A percentile compares a stretch with the other conserved stretches of the same genome.
Evolutionary conservation across 352 stramenopile species (phyloP).

Genomic region (Pythium chondricola): DNA sequence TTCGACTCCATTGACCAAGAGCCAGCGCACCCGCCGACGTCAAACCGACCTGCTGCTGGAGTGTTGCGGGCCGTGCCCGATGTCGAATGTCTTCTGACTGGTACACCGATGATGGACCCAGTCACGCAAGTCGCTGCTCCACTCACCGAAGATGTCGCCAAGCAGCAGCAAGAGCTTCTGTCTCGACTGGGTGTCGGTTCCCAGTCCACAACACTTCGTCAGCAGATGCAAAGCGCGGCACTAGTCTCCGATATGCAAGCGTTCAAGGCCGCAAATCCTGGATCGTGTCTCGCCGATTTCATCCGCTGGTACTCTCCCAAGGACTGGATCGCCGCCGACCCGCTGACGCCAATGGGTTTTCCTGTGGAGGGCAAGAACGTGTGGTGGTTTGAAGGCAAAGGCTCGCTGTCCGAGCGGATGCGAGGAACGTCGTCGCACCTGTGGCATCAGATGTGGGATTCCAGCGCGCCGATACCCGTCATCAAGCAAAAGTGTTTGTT

Average conservation of each 20-base stretch:
- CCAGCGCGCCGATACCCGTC: slow-evolving; percentile 33
- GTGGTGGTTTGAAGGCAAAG: slow-evolving; percentile 65
- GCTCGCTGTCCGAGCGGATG: slow-evolving; percentile 74
- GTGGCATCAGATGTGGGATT: slow-evolving; percentile 78
- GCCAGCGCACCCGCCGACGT: slow-evolving; percentile 5
- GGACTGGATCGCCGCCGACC: slow-evolving; percentile 58
- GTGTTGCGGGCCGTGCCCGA: slow-evolving; percentile 27
- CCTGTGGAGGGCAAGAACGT: slow-evolving; percentile 35
- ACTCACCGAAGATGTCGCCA: slow-evolving; percentile 74
- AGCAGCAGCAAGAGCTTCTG: slow-evolving; percentile 70
- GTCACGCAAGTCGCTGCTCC: slow-evolving; percentile 60
- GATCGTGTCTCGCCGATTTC: slow-evolving; percentile 63
- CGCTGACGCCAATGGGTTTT: slow-evolving; percentile 19
- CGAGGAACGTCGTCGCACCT: slow-evolving; percentile 33
- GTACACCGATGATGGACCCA: slow-evolving; percentile 49
- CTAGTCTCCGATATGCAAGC: slow-evolving; percentile 82
- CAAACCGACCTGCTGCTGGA: slow-evolving; percentile 24
- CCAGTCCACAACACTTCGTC: slow-evolving; percentile 59
- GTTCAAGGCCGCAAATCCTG: slow-evolving; percentile 78
- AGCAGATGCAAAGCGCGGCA: slow-evolving; percentile 67
- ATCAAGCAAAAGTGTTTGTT: slow-evolving; percentile 69
- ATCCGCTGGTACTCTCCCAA: slow-evolving; percentile 83
- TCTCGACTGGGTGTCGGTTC: slow-evolving; percentile 55
- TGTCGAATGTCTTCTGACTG: slow-evolving; percentile 37
- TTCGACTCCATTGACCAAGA: slow-evolving; percentile 60